phyloP scores from a whole-genome alignment of 176 grass and related monocot genomes.

The Rhynchospora pubera region DNA sequence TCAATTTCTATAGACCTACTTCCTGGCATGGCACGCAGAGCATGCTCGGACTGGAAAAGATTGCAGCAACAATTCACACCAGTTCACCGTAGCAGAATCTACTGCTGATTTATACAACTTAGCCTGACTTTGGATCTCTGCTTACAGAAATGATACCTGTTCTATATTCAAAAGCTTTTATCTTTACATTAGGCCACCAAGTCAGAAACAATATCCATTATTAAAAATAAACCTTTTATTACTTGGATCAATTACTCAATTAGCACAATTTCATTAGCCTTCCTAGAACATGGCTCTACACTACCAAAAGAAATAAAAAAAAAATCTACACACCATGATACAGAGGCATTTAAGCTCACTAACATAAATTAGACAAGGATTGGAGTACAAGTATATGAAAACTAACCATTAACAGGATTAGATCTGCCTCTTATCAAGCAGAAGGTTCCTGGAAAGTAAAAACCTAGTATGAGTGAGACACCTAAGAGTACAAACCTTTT shows the following conservation, averaged over 20 bases:
- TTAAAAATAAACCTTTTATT: neutral
- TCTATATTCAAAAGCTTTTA: neutral
- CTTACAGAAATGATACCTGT: neutral
- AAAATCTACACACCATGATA: constrained; percentile 7
- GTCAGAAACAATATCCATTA: neutral
- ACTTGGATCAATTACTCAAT: neutral
- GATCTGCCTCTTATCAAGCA: constrained; percentile 4
- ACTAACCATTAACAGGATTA: constrained; percentile 3
- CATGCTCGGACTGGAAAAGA: neutral
- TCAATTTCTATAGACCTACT: constrained; percentile 23
- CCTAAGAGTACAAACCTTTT: neutral
- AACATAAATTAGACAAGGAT: constrained; percentile 2
- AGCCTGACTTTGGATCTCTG: neutral
- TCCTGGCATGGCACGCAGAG: neutral
- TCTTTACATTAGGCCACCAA: neutral
- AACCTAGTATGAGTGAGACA: neutral
- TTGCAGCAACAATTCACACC: constrained; percentile 25
- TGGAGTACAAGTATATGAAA: neutral
- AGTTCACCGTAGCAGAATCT: constrained; percentile 38
- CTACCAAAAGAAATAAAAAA: neutral
- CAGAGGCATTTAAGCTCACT: neutral
- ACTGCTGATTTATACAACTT: constrained; percentile 30
- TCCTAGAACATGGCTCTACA: neutral
- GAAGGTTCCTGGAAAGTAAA: neutral
- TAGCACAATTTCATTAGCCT: neutral